phyloP scores from a whole-genome alignment of 441 rosid genomes.

The Mallotus repandus region DNA sequence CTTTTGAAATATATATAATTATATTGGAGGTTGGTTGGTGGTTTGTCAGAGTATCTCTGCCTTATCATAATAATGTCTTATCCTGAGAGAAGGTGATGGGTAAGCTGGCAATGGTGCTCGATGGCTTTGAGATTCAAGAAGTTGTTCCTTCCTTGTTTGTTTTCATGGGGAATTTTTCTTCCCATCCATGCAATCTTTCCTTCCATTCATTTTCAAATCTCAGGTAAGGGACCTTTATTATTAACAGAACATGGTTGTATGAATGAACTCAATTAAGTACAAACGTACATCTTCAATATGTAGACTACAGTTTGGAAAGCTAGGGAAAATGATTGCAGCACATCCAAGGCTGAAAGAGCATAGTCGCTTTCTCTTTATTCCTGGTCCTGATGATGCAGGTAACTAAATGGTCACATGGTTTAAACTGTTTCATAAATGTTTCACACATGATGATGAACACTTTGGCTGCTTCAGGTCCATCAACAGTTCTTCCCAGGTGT shows the following conservation, averaged over 20 bases:
- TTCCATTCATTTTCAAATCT: constrained; percentile 75
- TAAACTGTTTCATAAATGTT: neutral
- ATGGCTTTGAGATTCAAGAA: constrained; percentile 76
- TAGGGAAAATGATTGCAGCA: constrained; percentile 68
- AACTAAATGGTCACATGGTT: constrained; percentile 13
- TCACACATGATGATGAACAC: constrained; percentile 14
- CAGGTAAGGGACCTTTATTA: constrained; percentile 48
- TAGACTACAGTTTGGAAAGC: constrained; percentile 73
- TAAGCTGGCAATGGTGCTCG: constrained; percentile 72
- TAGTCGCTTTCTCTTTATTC: constrained; percentile 78
- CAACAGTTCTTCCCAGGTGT: constrained; percentile 74
- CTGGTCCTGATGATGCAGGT: constrained; percentile 96
- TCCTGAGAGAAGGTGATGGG: constrained; percentile 66
- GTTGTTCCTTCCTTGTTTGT: constrained; percentile 91
- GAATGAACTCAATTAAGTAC: constrained; percentile 15
- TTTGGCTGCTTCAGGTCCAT: constrained; percentile 65
- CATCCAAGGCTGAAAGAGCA: constrained; percentile 70
- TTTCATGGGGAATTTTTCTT: constrained; percentile 90
- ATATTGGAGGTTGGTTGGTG: neutral
- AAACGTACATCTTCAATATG: constrained; percentile 14
- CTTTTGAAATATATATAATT: constrained; percentile 3
- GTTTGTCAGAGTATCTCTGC: constrained; percentile 18
- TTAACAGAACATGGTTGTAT: constrained; percentile 3
- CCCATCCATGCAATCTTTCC: constrained; percentile 75
- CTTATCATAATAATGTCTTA: constrained; percentile 39